Base-by-base conservation (phyloP, 2,329 filamentous ascomycete genomes). In the Colletotrichum cordylinicola region DNA sequence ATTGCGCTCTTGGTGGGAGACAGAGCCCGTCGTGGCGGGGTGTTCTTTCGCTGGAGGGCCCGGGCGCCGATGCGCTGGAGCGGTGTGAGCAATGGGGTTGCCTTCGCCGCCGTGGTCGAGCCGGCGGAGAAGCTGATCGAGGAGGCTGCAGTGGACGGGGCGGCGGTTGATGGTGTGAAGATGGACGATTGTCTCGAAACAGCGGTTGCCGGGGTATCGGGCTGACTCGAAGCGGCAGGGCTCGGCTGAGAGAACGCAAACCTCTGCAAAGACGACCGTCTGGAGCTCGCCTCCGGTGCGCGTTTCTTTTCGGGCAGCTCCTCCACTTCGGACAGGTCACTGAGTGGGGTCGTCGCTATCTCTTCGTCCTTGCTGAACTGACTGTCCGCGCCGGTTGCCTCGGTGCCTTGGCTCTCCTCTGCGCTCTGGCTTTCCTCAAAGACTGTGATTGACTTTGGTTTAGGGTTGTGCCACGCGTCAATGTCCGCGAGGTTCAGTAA, bases 11-110 rank as follows among this genome's bases (percentile, higher is more conserved):
- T 68, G n/a, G 68, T 78, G 29, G 67, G 78, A 35, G 69, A 77
- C 31, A 70, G 71, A 21, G 65, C 52, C 61, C 66, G 83, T 81
- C 10, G 83, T 82, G 74, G 64, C 35, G 74, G 61, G 72, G 78
- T 62, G 80, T 78, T 24, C 72, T 75, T 77, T 31, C 83, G 83
- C 24, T 81, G 80, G 10, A 89, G 75, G 2, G 90, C 90, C 74
- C 84, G 85, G 37, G 84, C 85, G 18, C 89, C 88, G 35, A 92
- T 85, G 58, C 90, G 88, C 76, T 91, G 89, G 6, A 92, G 82
- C 4, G 90, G 90, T 0, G 90, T 91, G 77, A 86, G 79, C 77
- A 89, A 81, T 76, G 86, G 78, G 68, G 86, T 82, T 77, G 86
- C 84, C 62, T 89, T 85, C 78, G 85, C 81, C 18, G 84, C 84